phyloP scores from a whole-genome alignment of 129 eudicot species.

The Helichrysum umbraculigerum region DNA sequence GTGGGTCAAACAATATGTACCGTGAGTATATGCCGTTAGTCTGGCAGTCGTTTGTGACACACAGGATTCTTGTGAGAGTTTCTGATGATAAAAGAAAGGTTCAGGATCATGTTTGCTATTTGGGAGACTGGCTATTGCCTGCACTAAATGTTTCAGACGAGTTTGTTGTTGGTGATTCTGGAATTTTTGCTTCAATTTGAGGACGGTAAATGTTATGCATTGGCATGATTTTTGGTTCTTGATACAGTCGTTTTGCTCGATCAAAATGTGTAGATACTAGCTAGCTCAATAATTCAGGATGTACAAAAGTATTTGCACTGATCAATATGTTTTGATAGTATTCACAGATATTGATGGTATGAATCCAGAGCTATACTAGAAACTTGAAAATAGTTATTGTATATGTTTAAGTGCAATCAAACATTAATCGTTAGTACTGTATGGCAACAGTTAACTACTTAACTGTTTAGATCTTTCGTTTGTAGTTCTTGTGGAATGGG shows the following conservation, averaged over 20 bases:
- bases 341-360: too few relatives aligned
- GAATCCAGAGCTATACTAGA: too few relatives aligned
- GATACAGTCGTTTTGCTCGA: neutral
- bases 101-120: slow-evolving; percentile 40
- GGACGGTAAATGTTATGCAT: neutral
- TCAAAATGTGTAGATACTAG: neutral
- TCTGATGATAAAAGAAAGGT: slow-evolving; percentile 45
- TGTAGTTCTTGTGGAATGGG: too few relatives aligned
- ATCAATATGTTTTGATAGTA: too few relatives aligned
- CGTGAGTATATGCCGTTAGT: slow-evolving; percentile 90
- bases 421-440: too few relatives aligned
- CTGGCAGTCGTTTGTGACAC: slow-evolving; percentile 88
- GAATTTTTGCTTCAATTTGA: slow-evolving; percentile 6
- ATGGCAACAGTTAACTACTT: too few relatives aligned
- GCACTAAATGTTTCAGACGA: slow-evolving; percentile 51
- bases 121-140: slow-evolving; percentile 81
- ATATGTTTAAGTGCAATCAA: too few relatives aligned
- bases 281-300: too few relatives aligned
- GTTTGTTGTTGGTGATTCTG: slow-evolving; percentile 57
- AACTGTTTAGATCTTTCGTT: too few relatives aligned
- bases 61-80: slow-evolving; percentile 60
- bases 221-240: neutral
- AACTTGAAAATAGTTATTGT: too few relatives aligned
- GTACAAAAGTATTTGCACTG: too few relatives aligned
- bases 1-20: slow-evolving; percentile 30